Percentiles rank a stretch among this genome's conserved stretches.
phyloP scores from a whole-genome alignment of 306 rosid genomes.

The Begonia peltatifolia region DNA sequence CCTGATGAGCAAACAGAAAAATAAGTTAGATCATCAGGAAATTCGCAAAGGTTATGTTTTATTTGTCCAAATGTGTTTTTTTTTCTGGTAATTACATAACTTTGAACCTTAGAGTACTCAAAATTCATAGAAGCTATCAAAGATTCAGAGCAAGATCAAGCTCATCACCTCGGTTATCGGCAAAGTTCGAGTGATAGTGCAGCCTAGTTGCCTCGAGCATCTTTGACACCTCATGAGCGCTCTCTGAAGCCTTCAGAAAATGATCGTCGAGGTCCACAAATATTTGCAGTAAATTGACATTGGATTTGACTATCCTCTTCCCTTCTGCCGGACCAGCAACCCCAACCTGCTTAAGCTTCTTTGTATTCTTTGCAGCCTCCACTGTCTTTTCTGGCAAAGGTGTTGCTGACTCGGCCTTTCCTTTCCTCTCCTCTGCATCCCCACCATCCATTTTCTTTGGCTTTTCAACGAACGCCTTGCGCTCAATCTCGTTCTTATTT shows the following conservation, averaged over 20 bases:
- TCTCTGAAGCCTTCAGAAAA: conserved; percentile 83
- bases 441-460: conserved; percentile 22
- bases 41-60: not conserved
- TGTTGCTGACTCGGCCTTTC: conserved; percentile 7
- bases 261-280: conserved; percentile 55
- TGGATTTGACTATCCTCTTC: conserved; percentile 28
- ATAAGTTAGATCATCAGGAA: not conserved
- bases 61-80: not conserved
- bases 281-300: conserved; percentile 26
- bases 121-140: not conserved
- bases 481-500: conserved; percentile 20
- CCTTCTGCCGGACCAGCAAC: conserved; percentile 20
- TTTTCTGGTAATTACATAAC: no score
- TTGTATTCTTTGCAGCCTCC: conserved; percentile 15
- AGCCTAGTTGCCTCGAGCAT: conserved; percentile 86
- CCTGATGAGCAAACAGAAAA: conserved; percentile 25
- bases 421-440: conserved; percentile 7
- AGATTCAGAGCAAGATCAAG: conserved; percentile 3
- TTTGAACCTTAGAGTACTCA: not conserved
- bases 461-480: conserved; percentile 23
- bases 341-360: conserved; percentile 35
- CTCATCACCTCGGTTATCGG: conserved; percentile 76
- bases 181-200: conserved; percentile 94
- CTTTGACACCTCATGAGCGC: conserved; percentile 87
- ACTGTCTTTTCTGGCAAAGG: conserved; percentile 12